phyloP scores from a whole-genome alignment of 108 stramenopile genomes.

The Hondaea fermentalgiana region DNA sequence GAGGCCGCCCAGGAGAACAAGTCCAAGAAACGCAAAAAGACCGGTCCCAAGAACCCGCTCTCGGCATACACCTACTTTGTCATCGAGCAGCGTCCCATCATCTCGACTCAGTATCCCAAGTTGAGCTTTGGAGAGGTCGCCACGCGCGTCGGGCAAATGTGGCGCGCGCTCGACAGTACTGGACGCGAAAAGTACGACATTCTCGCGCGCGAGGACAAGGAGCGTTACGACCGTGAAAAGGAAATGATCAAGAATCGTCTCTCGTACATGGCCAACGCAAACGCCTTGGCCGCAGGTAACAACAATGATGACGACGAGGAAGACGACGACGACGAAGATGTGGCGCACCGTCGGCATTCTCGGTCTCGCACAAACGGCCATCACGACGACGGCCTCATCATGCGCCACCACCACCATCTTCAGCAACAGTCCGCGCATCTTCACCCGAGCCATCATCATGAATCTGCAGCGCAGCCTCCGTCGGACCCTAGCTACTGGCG shows the following conservation, averaged over 20 bases:
- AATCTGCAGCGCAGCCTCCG: too few species aligned
- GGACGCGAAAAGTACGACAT: background rate
- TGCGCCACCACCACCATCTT: too few species aligned
- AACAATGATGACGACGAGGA: too few species aligned
- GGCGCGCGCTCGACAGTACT: background rate
- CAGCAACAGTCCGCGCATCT: too few species aligned
- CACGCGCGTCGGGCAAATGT: background rate
- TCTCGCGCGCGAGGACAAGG: conserved; percentile 13
- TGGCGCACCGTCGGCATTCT: too few species aligned
- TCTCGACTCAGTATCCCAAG: background rate
- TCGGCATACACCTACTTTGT: conserved; percentile 1
- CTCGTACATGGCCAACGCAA: background rate
- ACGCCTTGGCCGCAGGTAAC: background rate
- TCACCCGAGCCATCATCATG: too few species aligned
- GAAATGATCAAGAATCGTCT: background rate
- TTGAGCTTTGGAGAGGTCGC: background rate
- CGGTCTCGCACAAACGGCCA: too few species aligned
- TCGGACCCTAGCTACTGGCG: too few species aligned
- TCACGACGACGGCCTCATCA: too few species aligned
- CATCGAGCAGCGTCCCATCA: background rate
- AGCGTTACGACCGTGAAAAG: background rate
- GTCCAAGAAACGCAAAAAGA: background rate
- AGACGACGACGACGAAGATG: too few species aligned
- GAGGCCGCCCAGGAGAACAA: background rate
- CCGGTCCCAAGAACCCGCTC: conserved; percentile 17